Base-by-base conservation (phyloP, 2,329 filamentous ascomycete genomes). In the Fusarium devonianum region DNA sequence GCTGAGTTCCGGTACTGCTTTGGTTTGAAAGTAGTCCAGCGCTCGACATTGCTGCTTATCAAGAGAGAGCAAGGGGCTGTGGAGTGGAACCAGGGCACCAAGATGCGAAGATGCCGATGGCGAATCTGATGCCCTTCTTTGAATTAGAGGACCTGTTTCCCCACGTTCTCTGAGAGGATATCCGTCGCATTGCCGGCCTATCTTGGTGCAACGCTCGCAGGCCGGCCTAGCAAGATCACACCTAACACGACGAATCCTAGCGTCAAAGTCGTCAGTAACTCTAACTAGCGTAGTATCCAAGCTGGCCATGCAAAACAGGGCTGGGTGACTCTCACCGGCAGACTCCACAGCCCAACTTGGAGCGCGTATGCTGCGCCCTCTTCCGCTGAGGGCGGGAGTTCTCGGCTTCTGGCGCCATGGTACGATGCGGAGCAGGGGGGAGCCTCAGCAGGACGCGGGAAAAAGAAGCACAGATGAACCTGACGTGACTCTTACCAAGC, bases 301-400 rank as follows among this genome's bases (percentile, higher is more conserved):
- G n/a, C n/a, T n/a, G n/a, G n/a, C n/a, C n/a, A n/a, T n/a, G n/a
- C n/a, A n/a, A 8, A 19, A 9, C 4, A 16, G 30, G 13, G 32
- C 7, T n/a, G 34, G 11, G 3, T 14, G 10, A 18, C 14, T 45
- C 56, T 37, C 35, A 59, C 54, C 56, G 54, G 25, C 56, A 60
- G 12, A 60, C 56, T 23, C 54, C 54, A 47, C 54, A 60, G 11
- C 56, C 56, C 7, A 58, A 37, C 46, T 37, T 58, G 12, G 56
- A 58, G 9, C 56, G 50, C 10, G 56, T 58, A 23, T 60, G 54
- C 33, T 55, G 53, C 7, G 54, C 56, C 28, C 56, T 46, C 39
- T 50, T 60, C 12, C 56, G 50, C 17, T 23, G 47, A 45, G 40
- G 42, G 13, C 36, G 37, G 34, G 39, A 23, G 11, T 28, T 41